Evolutionary conservation across 371 early-diverging fungal species (phyloP), one percentile per base, ranked within the genome.

Genomic region (Mortierella sp.): DNA sequence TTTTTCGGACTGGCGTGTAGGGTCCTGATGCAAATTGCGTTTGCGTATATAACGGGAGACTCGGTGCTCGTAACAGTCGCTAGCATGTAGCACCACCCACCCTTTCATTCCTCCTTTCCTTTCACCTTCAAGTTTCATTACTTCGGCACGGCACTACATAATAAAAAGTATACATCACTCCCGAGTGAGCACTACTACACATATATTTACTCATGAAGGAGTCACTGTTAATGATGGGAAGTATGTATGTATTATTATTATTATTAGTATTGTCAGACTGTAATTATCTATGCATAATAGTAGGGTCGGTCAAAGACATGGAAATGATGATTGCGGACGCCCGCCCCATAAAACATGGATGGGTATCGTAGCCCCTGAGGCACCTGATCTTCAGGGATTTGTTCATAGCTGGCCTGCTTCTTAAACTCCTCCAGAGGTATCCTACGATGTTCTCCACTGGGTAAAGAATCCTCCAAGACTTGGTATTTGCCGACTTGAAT

Each of bases 401-500:
- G 87, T 13, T 84, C 83, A 84, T 93, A 92, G 45, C 86, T 85
- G 50, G 91, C 92, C 72, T 85, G 86, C 88, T 89, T 88, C 3
- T 58, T 78, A 68, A 80, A 72, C 33, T 68, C 80, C 22, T 72
- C 72, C 21, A 76, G 58, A 40, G 71, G 13, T 24, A 55, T 55
- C 19, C 55, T 8, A 13, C 55, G 55, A 55, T 55, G 55, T 19
- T 55, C 55, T 22, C 55, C 55, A 50, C 69, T 69, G 74, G 16
- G 69, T 52, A 32, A 67, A 45, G 70, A 67, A n/a, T 86, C 84
- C 21, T 88, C 86, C 19, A 92, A 87, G 9, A 94, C 84, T 69
- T 90, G 88, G 88, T 93, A 95, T 84, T 94, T 94, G 69, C 91
- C 95, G 16, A 88, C 86, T 76, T 95, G 95, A 68, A 95, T 93